phyloP scores from a whole-genome alignment of 345 rosid species.

The Melastoma malabathricum region DNA sequence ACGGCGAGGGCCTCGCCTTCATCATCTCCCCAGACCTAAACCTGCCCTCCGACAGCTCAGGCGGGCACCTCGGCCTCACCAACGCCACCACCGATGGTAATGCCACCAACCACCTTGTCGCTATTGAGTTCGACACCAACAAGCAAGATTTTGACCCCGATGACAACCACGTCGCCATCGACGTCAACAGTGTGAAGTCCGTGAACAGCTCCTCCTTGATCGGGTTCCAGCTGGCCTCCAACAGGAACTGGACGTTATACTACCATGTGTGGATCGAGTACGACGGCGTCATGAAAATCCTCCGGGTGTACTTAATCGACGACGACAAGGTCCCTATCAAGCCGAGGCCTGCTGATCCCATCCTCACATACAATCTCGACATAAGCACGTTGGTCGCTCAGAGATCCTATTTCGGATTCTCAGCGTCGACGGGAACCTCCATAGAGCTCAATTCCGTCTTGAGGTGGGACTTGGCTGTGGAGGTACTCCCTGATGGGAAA shows the following conservation, averaged over 20 bases:
- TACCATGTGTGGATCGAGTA: constrained; percentile 29
- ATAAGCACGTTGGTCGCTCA: constrained; percentile 15
- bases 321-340: constrained; percentile 4
- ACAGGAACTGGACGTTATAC: not conserved
- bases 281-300: constrained; percentile 11
- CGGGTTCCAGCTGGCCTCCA: constrained; percentile 16
- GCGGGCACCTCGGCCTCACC: constrained; percentile 38
- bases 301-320: constrained; percentile 22
- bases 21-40: constrained; percentile 26
- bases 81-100: constrained; percentile 35
- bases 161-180: constrained; percentile 36
- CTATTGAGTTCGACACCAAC: constrained; percentile 38
- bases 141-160: constrained; percentile 34
- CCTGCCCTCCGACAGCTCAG: constrained; percentile 23
- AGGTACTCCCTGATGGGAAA: constrained; percentile 9
- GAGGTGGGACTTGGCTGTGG: constrained; percentile 26
- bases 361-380: constrained; percentile 17
- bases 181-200: constrained; percentile 29
- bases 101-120: constrained; percentile 26
- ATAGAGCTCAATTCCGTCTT: constrained; percentile 27
- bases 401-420: constrained; percentile 30
- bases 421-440: constrained; percentile 31
- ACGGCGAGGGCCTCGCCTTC: constrained; percentile 44
- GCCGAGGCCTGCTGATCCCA: constrained; percentile 4
- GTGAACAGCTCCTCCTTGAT: constrained; percentile 8